Percentiles rank a stretch among this genome's conserved stretches.
Conservation (phyloP, 306 rosid genomes). For the Cucurbita pepo region DNA sequence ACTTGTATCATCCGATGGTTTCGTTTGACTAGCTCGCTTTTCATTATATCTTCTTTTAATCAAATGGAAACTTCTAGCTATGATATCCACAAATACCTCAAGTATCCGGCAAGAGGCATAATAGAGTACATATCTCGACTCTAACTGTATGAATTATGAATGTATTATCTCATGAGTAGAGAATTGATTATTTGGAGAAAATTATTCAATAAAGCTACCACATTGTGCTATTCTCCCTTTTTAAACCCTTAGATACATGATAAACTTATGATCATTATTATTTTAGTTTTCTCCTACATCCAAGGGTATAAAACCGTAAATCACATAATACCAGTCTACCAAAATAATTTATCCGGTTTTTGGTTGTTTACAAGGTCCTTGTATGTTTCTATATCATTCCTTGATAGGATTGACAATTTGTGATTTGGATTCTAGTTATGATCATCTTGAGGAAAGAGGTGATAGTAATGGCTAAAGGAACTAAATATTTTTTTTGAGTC, state of each 20-base stretch:
- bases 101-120: background rate
- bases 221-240: no score
- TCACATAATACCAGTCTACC: no score
- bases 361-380: slow-evolving; percentile 38
- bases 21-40: slow-evolving; percentile 26
- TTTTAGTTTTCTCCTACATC: no score
- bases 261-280: no score
- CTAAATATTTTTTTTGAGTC: background rate
- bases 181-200: slow-evolving; percentile 16
- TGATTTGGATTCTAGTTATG: background rate
- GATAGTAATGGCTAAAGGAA: background rate
- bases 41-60: slow-evolving; percentile 17
- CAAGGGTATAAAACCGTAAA: no score
- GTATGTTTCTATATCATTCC: slow-evolving; percentile 12
- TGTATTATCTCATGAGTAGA: slow-evolving; percentile 26
- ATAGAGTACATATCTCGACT: background rate
- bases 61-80: slow-evolving; percentile 2
- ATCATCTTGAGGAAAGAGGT: background rate
- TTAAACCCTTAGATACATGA: no score
- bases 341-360: background rate
- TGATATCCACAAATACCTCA: background rate
- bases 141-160: background rate
- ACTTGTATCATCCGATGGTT: slow-evolving; percentile 27
- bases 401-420: background rate
- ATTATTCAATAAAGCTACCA: no score